Percentiles rank a stretch among this genome's conserved stretches.
These are phyloP conservation scores for Cephalotrichum gorgonifer DNA, from an alignment of 2,329 filamentous ascomycete genomes.

Conservation along the genomic window DNA sequence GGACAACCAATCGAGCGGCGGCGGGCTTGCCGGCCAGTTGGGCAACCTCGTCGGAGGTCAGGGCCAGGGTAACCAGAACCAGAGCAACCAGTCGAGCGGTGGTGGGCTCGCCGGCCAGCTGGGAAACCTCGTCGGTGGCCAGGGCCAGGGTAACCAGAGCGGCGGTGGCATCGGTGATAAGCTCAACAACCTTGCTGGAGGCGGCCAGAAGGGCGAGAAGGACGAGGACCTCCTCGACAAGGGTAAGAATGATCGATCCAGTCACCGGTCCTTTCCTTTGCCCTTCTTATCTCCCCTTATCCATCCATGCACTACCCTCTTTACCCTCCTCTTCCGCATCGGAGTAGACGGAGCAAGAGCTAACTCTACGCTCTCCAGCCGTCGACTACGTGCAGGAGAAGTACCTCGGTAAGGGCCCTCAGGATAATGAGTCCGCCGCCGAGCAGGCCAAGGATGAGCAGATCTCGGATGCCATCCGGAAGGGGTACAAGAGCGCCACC, in stretches of 20 bases:
- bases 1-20: constrained; percentile 10
- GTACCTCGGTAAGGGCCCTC: constrained; percentile 57
- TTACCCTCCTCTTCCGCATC: constrained; percentile 1
- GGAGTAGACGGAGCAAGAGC: not conserved
- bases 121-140: not conserved
- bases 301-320: not conserved
- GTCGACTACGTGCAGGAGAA: constrained; percentile 72
- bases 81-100: not conserved
- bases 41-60: not conserved
- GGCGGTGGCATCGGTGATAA: constrained; percentile 26
- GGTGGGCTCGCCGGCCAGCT: not conserved
- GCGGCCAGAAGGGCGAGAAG: constrained; percentile 65
- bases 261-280: not conserved
- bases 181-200: constrained; percentile 61
- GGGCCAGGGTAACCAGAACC: constrained; percentile 4
- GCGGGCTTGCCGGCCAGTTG: not conserved
- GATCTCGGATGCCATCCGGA: constrained; percentile 62
- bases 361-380: constrained; percentile 32
- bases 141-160: not conserved
- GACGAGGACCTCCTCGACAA: constrained; percentile 79
- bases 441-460: constrained; percentile 80
- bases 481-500: constrained; percentile 59
- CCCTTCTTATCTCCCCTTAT: not conserved
- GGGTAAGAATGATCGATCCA: constrained; percentile 32
- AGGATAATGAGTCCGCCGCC: constrained; percentile 60